Base-by-base conservation (phyloP, 2,329 filamentous ascomycete species). In the Torrubiella hemipterigena region DNA sequence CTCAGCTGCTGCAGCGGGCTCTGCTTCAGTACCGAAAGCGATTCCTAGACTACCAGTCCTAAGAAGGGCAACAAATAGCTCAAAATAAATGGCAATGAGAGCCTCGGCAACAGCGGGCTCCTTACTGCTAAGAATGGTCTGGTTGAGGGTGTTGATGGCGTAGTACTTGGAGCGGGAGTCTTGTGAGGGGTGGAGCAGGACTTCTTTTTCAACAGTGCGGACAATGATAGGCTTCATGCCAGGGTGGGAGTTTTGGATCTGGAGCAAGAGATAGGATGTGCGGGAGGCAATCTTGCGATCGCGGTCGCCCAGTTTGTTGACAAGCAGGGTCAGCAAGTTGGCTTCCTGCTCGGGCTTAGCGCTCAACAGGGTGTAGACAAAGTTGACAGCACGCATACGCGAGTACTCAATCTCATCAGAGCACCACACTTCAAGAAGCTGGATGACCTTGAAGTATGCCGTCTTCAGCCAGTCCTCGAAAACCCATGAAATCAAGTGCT, bases 321-420 rank as follows among this genome's bases (percentile, higher is more conserved):
- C 85, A 35, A 98, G 61, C 34, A 98, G 64, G 32, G 89, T 77
- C 38, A 98, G 64, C 39, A 98, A 62, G 52, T 98, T 98, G 33
- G 89, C 81, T 55, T 98, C 91, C 51, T 98, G 91, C 55, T 98
- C 91, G 0, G 91, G 89, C 59, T 94, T 98, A 53, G 94, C 87
- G 53, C 85, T 91, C 38, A 98, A 63, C 23, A 98, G 64, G 40
- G 89, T 86, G 51, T 79, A 96, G 22, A 96, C 80, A 46, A 94
- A 93, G 42, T 86, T 91, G 27, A 98, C 69, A 4, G 89, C 82
- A 42, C 84, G 77, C 29, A 79, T 81, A 38, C 93, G 78, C 24
- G 93, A 86, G 56, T 89, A 96, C 49, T 93, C 84, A 32, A 98
- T 82, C 59, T 96, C 91, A 45, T 98, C 91, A 33, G 81, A 84